These are phyloP conservation scores for Bryoerythrophyllum caledonicum DNA, from an alignment of 225 moss, liverwort and hornwort species.

Conservation along the genomic window DNA sequence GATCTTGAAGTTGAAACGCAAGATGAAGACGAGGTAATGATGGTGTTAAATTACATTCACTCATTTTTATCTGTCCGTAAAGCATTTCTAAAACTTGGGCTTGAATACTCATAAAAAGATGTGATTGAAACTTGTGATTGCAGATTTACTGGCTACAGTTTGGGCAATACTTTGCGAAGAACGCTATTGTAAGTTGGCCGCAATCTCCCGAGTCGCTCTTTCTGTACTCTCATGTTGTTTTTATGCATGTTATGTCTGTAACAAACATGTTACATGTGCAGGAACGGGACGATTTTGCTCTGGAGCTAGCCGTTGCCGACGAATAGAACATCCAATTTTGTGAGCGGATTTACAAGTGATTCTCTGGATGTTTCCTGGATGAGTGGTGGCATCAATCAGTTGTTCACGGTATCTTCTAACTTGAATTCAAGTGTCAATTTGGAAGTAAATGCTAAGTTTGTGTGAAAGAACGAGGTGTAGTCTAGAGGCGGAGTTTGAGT, in stretches of 20 bases:
- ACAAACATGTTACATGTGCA: constrained; percentile 32
- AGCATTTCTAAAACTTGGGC: neutral
- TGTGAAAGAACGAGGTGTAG: constrained; percentile 16
- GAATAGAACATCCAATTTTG: constrained; percentile 62
- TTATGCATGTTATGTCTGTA: neutral
- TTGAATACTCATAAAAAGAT: no score
- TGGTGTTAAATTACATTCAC: neutral
- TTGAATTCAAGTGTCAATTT: neutral
- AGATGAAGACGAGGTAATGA: constrained; percentile 89
- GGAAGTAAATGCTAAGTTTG: no score
- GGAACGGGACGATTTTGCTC: constrained; percentile 91
- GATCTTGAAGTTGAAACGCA: constrained; percentile 99
- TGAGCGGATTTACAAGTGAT: neutral
- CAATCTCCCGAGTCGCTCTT: no score
- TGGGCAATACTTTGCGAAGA: constrained; percentile 89
- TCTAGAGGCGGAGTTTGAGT: constrained; percentile 10
- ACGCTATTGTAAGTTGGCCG: constrained; percentile 70
- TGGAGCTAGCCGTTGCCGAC: constrained; percentile 91
- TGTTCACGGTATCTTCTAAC: no score
- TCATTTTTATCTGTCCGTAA: neutral
- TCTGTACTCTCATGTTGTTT: neutral
- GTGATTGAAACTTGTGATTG: no score
- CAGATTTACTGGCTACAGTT: constrained; percentile 99
- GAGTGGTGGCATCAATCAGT: constrained; percentile 11
- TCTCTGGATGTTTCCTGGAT: no score